Percentiles rank a stretch among this genome's conserved stretches.
These are phyloP conservation scores for Calonectria ilicicola DNA, from an alignment of 2,329 filamentous ascomycete species.

Conservation along the genomic window DNA sequence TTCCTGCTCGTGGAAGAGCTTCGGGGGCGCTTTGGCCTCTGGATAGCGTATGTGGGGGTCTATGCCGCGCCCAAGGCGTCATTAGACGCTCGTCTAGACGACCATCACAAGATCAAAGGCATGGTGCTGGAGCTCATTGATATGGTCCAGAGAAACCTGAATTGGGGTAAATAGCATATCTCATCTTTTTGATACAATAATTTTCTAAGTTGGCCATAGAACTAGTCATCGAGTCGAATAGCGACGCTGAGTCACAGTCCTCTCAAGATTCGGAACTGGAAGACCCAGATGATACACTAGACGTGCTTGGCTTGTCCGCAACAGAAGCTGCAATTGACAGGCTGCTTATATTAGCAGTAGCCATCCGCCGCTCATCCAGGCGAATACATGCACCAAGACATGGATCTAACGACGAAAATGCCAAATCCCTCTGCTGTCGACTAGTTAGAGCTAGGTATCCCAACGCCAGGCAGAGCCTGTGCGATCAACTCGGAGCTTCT, in stretches of 20 bases:
- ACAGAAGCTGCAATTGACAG: background rate
- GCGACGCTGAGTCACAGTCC: background rate
- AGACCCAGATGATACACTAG: background rate
- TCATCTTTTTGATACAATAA: background rate
- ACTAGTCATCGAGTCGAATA: background rate
- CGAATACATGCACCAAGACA: background rate
- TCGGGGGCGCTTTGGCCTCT: background rate
- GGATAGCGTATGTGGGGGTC: background rate
- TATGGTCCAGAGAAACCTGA: background rate
- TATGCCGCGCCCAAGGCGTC: conserved; percentile 3
- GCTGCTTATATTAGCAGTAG: background rate
- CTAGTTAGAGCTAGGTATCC: background rate
- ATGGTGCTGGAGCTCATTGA: conserved; percentile 4
- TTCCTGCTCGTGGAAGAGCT: background rate
- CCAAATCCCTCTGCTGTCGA: background rate
- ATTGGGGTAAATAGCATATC: background rate
- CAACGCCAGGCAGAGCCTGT: background rate
- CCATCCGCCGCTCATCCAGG: background rate
- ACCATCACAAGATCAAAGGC: background rate
- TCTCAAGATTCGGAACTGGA: background rate
- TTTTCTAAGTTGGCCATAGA: background rate
- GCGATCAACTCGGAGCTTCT: background rate
- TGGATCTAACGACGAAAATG: background rate
- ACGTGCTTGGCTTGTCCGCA: background rate
- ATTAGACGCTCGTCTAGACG: background rate